A percentile compares a stretch with the other conserved stretches of the same genome.
Evolutionary conservation across 2,329 filamentous ascomycete genomes (phyloP).

Genomic region (Lachnellula cervina): DNA sequence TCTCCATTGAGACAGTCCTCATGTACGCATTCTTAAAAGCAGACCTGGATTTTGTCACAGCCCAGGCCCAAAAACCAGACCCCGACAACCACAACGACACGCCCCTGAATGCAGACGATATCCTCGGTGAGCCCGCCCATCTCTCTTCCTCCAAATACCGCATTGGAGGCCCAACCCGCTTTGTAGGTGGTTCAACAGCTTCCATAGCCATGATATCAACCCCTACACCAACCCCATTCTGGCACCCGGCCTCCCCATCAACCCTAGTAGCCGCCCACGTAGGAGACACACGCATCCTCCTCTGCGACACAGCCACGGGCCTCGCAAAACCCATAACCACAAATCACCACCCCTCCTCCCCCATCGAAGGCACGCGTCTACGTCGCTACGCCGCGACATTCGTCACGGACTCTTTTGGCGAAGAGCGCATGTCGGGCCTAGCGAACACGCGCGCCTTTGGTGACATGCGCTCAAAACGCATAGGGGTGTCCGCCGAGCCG

Average conservation of each 20-base stretch:
- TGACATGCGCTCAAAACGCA: conserved; percentile 84
- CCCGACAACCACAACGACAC: conserved; percentile 65
- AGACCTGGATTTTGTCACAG: conserved; percentile 89
- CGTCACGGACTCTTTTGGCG: conserved; percentile 93
- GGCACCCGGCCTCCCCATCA: conserved; percentile 82
- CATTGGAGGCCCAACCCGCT: conserved; percentile 72
- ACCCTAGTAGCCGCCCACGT: conserved; percentile 86
- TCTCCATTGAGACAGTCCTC: conserved; percentile 71
- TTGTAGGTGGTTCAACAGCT: conserved; percentile 90
- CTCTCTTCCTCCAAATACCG: conserved; percentile 48
- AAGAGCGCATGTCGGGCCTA: conserved; percentile 88
- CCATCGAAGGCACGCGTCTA: conserved; percentile 75
- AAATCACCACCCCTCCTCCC: conserved; percentile 88
- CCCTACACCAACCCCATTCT: conserved; percentile 85
- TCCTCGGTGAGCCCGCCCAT: conserved; percentile 62
- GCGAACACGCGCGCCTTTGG: conserved; percentile 94
- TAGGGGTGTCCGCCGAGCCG: conserved; percentile 91
- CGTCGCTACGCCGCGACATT: conserved; percentile 83
- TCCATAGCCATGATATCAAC: conserved; percentile 89
- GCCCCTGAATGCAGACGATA: conserved; percentile 79
- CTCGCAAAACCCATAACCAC: conserved; percentile 76
- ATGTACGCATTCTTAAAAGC: conserved; percentile 91
- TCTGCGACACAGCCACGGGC: conserved; percentile 83
- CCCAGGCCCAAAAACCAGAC: conserved; percentile 73
- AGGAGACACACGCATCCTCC: conserved; percentile 84